Conservation (phyloP, 2,329 filamentous ascomycete genomes). For the Shiraia sp. region DNA sequence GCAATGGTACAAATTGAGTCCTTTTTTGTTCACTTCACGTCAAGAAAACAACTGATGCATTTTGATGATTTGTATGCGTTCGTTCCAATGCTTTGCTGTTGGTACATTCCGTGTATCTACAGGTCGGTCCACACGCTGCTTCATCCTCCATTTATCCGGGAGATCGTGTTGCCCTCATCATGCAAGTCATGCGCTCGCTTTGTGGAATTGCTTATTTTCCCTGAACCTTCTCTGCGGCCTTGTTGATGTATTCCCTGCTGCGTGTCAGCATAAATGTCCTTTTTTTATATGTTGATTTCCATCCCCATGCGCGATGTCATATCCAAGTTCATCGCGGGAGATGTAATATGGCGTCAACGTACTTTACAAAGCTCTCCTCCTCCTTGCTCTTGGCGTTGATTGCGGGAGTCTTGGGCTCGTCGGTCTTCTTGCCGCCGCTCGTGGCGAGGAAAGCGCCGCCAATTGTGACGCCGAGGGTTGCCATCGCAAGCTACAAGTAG, state of each 20-base stretch:
- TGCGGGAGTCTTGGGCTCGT: slow-evolving; percentile 51
- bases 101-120: slow-evolving; percentile 18
- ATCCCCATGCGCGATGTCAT: neutral
- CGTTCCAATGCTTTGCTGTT: neutral
- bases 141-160: slow-evolving; percentile 4
- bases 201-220: slow-evolving; percentile 12
- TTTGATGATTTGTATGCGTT: slow-evolving; percentile 1
- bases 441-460: slow-evolving; percentile 41
- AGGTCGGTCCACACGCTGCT: neutral
- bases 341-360: slow-evolving; percentile 34
- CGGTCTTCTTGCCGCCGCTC: slow-evolving; percentile 48
- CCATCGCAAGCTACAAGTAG: slow-evolving; percentile 61
- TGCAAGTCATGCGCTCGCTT: neutral
- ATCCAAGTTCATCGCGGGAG: neutral
- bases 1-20: neutral
- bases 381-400: slow-evolving; percentile 69
- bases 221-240: slow-evolving; percentile 38
- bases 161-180: slow-evolving; percentile 1
- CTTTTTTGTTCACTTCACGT: neutral
- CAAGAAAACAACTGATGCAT: no score
- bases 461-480: slow-evolving; percentile 47
- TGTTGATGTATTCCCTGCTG: slow-evolving; percentile 43
- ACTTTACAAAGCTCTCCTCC: slow-evolving; percentile 72
- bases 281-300: neutral
- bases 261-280: slow-evolving; percentile 9